phyloP scores from a whole-genome alignment of 371 early-diverging fungal species.

The Syncephalastrum racemosum region DNA sequence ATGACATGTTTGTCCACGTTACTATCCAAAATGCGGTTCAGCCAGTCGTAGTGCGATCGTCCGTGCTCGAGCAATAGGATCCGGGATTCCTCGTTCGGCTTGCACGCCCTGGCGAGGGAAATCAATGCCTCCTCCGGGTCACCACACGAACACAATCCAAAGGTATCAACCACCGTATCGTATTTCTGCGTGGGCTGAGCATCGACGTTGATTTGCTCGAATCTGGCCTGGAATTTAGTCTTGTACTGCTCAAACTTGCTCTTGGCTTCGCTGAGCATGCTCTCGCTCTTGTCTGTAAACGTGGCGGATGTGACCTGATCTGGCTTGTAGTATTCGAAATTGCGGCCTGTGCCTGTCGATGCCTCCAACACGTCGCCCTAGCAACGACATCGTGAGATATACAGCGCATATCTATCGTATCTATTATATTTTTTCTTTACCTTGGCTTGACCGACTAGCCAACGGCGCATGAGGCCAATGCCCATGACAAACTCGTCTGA shows the following conservation, averaged over 20 bases:
- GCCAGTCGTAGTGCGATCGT: conserved; percentile 58
- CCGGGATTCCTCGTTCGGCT: conserved; percentile 50
- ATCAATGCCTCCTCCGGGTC: conserved; percentile 69
- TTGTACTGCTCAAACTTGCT: conserved; percentile 39
- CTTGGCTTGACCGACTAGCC: conserved; percentile 53
- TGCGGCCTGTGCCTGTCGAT: conserved; percentile 74
- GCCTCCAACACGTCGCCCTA: conserved; percentile 65
- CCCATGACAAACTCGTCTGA: conserved; percentile 74
- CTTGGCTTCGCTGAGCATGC: conserved; percentile 64
- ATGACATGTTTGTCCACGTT: conserved; percentile 69
- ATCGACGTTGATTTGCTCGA: conserved; percentile 39
- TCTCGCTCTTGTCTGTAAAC: conserved; percentile 55
- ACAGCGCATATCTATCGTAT: not conserved
- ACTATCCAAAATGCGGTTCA: conserved; percentile 71
- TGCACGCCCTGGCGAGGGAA: conserved; percentile 64
- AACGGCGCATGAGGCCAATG: conserved; percentile 52
- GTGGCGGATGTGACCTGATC: conserved; percentile 43
- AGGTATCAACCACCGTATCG: conserved; percentile 82
- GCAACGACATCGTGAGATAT: not conserved
- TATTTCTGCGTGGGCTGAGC: conserved; percentile 25
- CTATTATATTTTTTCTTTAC: conserved; percentile 11
- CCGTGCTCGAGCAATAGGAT: conserved; percentile 83
- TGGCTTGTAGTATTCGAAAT: conserved; percentile 59
- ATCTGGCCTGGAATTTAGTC: conserved; percentile 36
- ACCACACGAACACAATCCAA: conserved; percentile 75